These are phyloP conservation scores for Vitis riparia DNA, from an alignment of 164 flowering plant genomes.

Conservation along the genomic window DNA sequence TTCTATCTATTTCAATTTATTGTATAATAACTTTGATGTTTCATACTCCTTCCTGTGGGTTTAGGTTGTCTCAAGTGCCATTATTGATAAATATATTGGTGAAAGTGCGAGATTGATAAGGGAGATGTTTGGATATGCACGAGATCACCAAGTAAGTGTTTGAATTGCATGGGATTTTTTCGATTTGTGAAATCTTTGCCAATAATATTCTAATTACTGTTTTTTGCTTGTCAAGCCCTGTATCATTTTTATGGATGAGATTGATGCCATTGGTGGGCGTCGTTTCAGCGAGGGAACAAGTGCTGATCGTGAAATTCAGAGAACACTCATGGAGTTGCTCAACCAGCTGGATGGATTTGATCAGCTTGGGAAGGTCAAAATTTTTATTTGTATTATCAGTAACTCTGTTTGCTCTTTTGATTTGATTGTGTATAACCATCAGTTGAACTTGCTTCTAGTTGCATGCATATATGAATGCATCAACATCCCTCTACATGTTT, in stretches of 20 bases:
- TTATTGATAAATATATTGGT: conserved; percentile 91
- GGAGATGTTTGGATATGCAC: conserved; percentile 94
- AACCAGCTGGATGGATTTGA: conserved; percentile 99
- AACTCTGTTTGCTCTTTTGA: no score
- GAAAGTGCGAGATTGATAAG: conserved; percentile 94
- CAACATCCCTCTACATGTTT: no score
- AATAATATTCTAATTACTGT: neutral
- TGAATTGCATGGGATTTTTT: neutral
- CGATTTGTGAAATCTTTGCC: neutral
- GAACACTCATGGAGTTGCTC: conserved; percentile 92
- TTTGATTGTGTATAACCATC: no score
- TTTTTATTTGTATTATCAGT: neutral
- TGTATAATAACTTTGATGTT: no score
- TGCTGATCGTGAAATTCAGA: conserved; percentile 95
- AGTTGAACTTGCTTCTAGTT: no score
- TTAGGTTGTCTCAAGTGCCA: conserved; percentile 95
- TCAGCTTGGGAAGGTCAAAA: conserved; percentile 90
- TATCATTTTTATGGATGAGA: conserved; percentile 98
- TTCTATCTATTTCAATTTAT: no score
- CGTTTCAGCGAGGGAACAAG: conserved; percentile 95
- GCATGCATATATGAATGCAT: no score
- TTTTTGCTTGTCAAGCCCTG: conserved; percentile 65
- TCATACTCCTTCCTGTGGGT: neutral
- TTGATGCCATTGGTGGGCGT: conserved; percentile 97
- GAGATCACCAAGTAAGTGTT: conserved; percentile 86